Conservation (phyloP, 148 eudicot species). For the Pouteria glomerata region DNA sequence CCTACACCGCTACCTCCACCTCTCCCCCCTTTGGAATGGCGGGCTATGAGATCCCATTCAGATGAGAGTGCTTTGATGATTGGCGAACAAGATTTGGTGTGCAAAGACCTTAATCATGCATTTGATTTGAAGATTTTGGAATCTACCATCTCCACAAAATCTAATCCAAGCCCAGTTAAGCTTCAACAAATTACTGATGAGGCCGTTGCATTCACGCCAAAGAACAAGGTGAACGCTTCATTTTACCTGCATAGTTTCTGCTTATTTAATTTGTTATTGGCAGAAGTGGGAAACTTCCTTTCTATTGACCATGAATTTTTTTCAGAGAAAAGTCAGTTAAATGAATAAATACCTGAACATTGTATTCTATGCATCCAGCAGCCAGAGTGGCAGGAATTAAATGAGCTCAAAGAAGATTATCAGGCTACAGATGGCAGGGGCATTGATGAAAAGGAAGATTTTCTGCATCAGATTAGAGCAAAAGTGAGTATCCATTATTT, state of each 20-base stretch:
- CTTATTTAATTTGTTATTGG: neutral
- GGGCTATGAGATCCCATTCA: slow-evolving; percentile 34
- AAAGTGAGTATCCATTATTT: slow-evolving; percentile 49
- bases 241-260: neutral
- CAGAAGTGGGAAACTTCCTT: neutral
- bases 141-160: slow-evolving; percentile 31
- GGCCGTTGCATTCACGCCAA: slow-evolving; percentile 16
- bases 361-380: slow-evolving; percentile 23
- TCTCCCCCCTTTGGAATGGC: slow-evolving; percentile 87
- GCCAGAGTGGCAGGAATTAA: slow-evolving; percentile 31
- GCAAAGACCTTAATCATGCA: slow-evolving; percentile 24
- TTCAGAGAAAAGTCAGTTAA: neutral
- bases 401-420: slow-evolving; percentile 29
- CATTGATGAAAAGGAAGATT: slow-evolving; percentile 61
- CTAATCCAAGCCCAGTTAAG: slow-evolving; percentile 30
- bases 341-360: neutral
- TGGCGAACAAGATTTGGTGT: slow-evolving; percentile 17
- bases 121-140: slow-evolving; percentile 26
- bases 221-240: slow-evolving; percentile 34
- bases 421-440: slow-evolving; percentile 25
- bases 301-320: neutral
- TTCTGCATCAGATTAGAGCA: slow-evolving; percentile 80
- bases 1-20: slow-evolving; percentile 64
- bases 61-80: slow-evolving; percentile 30
- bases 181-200: slow-evolving; percentile 26